Evolutionary conservation across 176 grass and related monocot genomes (phyloP), one percentile per base, ranked within the genome.

Genomic region (Cenchrus purpureus): DNA sequence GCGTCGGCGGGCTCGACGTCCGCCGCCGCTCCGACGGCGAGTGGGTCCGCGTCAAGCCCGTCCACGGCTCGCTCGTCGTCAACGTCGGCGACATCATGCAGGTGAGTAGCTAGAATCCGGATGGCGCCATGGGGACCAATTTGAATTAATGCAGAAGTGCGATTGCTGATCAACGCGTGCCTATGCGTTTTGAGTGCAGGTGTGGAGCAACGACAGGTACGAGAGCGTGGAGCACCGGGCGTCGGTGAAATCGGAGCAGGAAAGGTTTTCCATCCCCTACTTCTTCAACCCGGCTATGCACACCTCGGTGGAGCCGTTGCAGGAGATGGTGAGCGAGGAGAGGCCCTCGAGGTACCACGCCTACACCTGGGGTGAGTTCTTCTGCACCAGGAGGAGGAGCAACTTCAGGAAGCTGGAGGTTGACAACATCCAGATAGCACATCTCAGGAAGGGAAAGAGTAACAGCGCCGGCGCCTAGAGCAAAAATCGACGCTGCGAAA

Each of bases 201-300:
- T 97, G 9, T 98, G 95, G 95, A 98, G 95, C 95, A 95, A 98
- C 46, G 92, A 98, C 19, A 85, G 82, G 76, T 95, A 98, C 68
- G 83, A 88, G 85, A 98, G 95, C 49, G 92, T 78, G 8, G 95
- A 98, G 89, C 95, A 98, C 73, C 55, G 95, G 68, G 91, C 82
- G 71, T 84, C 83, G 4, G 89, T 92, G 50, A 95, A 95, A 80
- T 74, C 85, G 8, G 34, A 69, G 10, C 84, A 57, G 76, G 93
- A 98, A 57, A 89, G 95, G 78, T 91, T 92, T 81, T 93, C 89
- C 50, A 87, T 98, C 16, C 87, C 91, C 0, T 95, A 85, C 87
- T 93, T 93, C 82, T 92, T 98, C 87, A 90, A 91, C 83, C 92
- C 93, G 12, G 77, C 77, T 1, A 90, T 62, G 72, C 28, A 20